Percentiles rank a stretch among this genome's conserved stretches.
Conservation (phyloP, 441 rosid genomes). For the Adansonia gregorii region DNA sequence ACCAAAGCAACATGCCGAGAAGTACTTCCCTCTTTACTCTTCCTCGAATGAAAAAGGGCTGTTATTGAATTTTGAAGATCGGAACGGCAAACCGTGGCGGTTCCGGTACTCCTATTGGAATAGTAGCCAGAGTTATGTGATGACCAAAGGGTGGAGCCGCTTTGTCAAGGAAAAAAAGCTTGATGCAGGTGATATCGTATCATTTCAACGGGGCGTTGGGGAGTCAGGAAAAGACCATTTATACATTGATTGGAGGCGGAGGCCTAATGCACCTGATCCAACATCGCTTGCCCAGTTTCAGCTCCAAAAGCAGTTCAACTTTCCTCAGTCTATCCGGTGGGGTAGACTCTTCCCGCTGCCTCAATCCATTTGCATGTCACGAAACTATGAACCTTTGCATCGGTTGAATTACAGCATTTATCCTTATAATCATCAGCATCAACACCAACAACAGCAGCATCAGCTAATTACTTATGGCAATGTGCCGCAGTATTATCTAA, state of each 20-base stretch:
- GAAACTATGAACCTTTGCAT: conserved; percentile 39
- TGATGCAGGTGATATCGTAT: conserved; percentile 87
- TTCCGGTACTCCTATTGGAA: conserved; percentile 97
- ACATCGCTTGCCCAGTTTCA: conserved; percentile 37
- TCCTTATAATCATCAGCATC: conserved; percentile 41
- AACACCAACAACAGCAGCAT: conserved; percentile 32
- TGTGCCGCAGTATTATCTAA: conserved; percentile 44
- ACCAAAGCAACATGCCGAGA: conserved; percentile 96
- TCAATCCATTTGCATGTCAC: conserved; percentile 34
- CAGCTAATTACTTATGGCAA: conserved; percentile 39
- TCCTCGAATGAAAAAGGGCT: conserved; percentile 80
- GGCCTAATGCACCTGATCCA: conserved; percentile 63
- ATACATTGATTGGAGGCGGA: conserved; percentile 88
- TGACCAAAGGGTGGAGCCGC: conserved; percentile 99
- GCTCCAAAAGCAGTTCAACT: conserved; percentile 53
- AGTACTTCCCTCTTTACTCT: conserved; percentile 80
- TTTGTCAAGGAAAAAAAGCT: conserved; percentile 96
- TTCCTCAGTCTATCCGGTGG: conserved; percentile 47
- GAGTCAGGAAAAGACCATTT: conserved; percentile 57
- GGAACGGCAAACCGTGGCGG: conserved; percentile 85
- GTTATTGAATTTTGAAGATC: conserved; percentile 80
- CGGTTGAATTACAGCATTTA: conserved; percentile 43
- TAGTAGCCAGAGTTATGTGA: conserved; percentile 95
- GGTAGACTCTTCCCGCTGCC: conserved; percentile 55
- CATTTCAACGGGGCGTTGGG: conserved; percentile 81